A percentile compares a stretch with the other conserved stretches of the same genome.
Conservation (phyloP, 192 early-diverging fungal genomes). For the Coemansia sp. region DNA sequence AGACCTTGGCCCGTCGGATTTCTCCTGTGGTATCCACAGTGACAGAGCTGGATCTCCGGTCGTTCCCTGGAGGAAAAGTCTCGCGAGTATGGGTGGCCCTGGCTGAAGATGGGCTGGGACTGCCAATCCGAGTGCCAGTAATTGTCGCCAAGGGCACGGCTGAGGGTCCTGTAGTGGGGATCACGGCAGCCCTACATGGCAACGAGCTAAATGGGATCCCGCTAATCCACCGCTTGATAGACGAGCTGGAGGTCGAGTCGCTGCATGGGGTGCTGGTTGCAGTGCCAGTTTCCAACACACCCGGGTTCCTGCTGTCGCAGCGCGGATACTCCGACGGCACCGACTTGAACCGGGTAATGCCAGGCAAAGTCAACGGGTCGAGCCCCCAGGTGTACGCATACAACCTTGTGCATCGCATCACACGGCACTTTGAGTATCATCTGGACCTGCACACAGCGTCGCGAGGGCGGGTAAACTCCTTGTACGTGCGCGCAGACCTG, state of each 20-base stretch:
- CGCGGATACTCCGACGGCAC: slow-evolving; percentile 85
- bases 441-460: slow-evolving; percentile 89
- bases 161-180: slow-evolving; percentile 58
- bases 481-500: slow-evolving; percentile 87
- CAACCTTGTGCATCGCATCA: slow-evolving; percentile 76
- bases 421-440: slow-evolving; percentile 77
- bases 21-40: slow-evolving; percentile 35
- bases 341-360: slow-evolving; percentile 85
- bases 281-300: slow-evolving; percentile 83
- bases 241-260: slow-evolving; percentile 68
- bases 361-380: slow-evolving; percentile 73
- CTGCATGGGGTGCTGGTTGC: slow-evolving; percentile 85
- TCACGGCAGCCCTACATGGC: slow-evolving; percentile 87
- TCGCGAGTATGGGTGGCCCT: slow-evolving; percentile 63
- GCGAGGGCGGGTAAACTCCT: slow-evolving; percentile 79
- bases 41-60: slow-evolving; percentile 54
- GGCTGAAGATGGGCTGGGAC: slow-evolving; percentile 61
- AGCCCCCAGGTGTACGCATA: slow-evolving; percentile 81
- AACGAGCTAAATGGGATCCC: slow-evolving; percentile 93
- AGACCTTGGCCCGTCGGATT: slow-evolving; percentile 4
- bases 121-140: slow-evolving; percentile 66
- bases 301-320: slow-evolving; percentile 74
- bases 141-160: slow-evolving; percentile 72
- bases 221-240: slow-evolving; percentile 80
- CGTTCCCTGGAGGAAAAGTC: slow-evolving; percentile 56